Conservation (phyloP, 805 yeast species). For the Yarrowia osloensis region DNA sequence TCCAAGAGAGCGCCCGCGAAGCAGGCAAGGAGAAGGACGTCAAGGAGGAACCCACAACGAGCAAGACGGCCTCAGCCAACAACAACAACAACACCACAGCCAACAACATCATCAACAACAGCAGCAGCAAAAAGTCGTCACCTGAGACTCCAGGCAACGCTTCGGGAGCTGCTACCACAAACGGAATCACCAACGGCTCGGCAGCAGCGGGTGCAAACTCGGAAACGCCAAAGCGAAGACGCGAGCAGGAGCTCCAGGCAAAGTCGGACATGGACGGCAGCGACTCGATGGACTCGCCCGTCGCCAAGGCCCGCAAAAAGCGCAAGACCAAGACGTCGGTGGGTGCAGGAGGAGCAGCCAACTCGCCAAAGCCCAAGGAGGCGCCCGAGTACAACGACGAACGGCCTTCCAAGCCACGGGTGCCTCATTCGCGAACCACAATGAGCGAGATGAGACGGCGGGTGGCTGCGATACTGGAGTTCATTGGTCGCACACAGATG, state of each 20-base stretch:
- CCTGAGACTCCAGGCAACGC: neutral
- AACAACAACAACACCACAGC: neutral
- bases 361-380: conserved; percentile 17
- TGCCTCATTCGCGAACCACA: conserved; percentile 74
- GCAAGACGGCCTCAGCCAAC: neutral
- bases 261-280: conserved; percentile 21
- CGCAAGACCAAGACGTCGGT: conserved; percentile 26
- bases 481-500: conserved; percentile 80
- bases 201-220: neutral
- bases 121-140: conserved; percentile 39
- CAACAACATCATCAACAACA: neutral
- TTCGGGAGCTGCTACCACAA: neutral
- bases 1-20: conserved; percentile 35
- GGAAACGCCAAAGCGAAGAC: conserved; percentile 29
- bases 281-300: conserved; percentile 23
- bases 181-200: neutral
- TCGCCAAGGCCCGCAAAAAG: conserved; percentile 24
- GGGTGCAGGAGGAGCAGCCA: neutral
- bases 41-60: neutral
- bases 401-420: conserved; percentile 79
- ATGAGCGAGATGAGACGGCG: conserved; percentile 84
- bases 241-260: conserved; percentile 21
- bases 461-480: conserved; percentile 86
- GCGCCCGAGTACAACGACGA: conserved; percentile 40
- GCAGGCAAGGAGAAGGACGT: conserved; percentile 32